Evolutionary conservation across 164 flowering plant species (phyloP).

Genomic region (Vitis cinerea): DNA sequence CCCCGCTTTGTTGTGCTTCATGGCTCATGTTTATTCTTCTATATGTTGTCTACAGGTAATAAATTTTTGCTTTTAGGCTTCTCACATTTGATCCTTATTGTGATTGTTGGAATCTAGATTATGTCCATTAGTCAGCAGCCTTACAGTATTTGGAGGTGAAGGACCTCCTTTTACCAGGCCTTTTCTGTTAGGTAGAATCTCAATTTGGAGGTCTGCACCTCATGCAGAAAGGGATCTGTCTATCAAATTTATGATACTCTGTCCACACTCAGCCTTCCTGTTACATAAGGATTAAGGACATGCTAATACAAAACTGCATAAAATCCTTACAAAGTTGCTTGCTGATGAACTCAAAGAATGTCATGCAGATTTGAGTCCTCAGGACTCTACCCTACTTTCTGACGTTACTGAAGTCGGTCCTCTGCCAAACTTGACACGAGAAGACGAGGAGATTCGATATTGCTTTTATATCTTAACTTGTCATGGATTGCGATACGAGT

Average conservation of each 20-base stretch:
- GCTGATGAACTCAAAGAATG: conserved; percentile 3
- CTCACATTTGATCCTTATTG: background rate
- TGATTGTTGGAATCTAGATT: background rate
- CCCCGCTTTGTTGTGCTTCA: conserved; percentile 93
- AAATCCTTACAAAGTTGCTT: background rate
- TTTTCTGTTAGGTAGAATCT: no score
- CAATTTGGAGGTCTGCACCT: background rate
- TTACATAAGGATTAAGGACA: no score
- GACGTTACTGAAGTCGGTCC: conserved; percentile 76
- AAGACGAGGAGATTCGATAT: conserved; percentile 54
- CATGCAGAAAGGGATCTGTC: background rate
- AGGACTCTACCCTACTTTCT: conserved; percentile 75
- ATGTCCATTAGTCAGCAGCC: no score
- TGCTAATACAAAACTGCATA: no score
- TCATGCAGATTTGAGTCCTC: conserved; percentile 85
- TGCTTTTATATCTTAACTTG: conserved; percentile 71
- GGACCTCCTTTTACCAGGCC: no score
- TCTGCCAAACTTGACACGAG: conserved; percentile 59
- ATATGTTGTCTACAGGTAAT: conserved; percentile 67
- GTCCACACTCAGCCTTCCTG: no score
- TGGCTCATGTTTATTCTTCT: conserved; percentile 87
- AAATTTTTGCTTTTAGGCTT: background rate
- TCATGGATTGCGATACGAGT: conserved; percentile 82
- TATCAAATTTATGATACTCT: no score
- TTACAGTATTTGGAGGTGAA: no score